Evolutionary conservation across 495 filamentous ascomycete species (phyloP), one percentile per base, ranked within the genome.

Genomic region (Aspergillus diversus): DNA sequence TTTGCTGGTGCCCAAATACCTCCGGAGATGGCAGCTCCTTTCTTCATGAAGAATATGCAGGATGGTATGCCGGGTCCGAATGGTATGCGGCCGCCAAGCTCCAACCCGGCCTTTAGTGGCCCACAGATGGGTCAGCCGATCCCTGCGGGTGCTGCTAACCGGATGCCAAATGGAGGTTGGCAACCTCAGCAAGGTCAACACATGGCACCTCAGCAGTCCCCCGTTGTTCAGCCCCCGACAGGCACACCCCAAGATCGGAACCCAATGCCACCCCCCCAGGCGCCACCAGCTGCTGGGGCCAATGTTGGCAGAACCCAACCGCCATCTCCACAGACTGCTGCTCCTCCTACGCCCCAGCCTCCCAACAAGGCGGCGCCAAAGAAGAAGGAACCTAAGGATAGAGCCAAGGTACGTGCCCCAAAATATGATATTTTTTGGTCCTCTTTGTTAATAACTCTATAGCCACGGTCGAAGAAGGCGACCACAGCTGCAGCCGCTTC

Each of bases 231-330:
- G 63, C 81, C 77, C 54, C 85, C 83, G 39, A 87, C 90, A 67
- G 88, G 88, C 7, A 93, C 90, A 11, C 89, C 92, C 4, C 90
- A 92, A 70, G 90, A 92, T 73, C 83, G 88, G 46, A 77, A 73
- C 65, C 76, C 84, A 4, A 97, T 97, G 93, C 92, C 91, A 49
- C 94, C 93, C 13, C 94, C 95, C n/a, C 90, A 91, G 61, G 90
- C 89, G 31, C 91, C 91, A 7, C 82, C 89, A 12, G 80, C 84
- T 58, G 82, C 82, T 27, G 83, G 81, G 48, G 80, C 82, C 72
- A 81, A 83, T 32, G 84, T 82, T 66, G 86, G 81, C 42, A 87
- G 89, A 65, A 83, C 86, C 46, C 86, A 83, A 66, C 91, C 92
- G 5, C 83, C 90, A 46, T 96, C 93, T 46, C 94, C 93, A 33